A percentile compares a stretch with the other conserved stretches of the same genome.
phyloP scores from a whole-genome alignment of 352 stramenopile species.

The Aphanomyces astaci region DNA sequence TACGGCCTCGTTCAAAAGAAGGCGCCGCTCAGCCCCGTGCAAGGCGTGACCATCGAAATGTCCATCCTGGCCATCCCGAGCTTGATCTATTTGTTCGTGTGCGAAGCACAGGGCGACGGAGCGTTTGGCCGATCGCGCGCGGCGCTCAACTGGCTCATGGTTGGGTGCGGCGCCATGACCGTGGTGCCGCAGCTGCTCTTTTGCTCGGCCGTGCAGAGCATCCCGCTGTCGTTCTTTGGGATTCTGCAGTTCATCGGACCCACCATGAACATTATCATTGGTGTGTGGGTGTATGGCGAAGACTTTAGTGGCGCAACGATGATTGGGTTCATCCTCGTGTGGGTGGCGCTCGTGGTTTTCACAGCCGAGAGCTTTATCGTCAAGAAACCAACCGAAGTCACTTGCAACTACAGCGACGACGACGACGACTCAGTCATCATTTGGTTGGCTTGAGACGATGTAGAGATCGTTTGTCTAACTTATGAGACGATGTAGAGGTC shows the following conservation, averaged over 20 bases:
- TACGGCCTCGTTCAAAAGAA: not conserved
- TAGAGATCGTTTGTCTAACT: too few relatives aligned
- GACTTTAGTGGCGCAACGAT: not conserved
- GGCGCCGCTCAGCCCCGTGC: not conserved
- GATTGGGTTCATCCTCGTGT: not conserved
- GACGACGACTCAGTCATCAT: too few relatives aligned
- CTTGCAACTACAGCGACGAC: too few relatives aligned
- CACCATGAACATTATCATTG: not conserved
- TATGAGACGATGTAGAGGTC: too few relatives aligned
- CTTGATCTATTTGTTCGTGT: slow-evolving; percentile 4
- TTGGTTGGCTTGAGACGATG: too few relatives aligned
- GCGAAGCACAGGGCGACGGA: not conserved
- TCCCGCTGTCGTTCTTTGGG: not conserved
- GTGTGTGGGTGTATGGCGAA: not conserved
- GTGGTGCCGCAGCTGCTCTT: slow-evolving; percentile 8
- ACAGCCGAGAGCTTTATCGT: not conserved
- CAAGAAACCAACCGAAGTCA: too few relatives aligned
- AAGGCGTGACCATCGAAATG: not conserved
- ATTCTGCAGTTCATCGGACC: not conserved
- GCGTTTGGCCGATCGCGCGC: not conserved
- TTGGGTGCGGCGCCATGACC: slow-evolving; percentile 11
- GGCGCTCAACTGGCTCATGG: slow-evolving; percentile 6
- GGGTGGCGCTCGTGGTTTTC: not conserved
- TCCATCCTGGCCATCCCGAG: not conserved
- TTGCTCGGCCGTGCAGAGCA: not conserved